Evolutionary conservation across 163 green algal species (phyloP), one percentile per base, ranked within the genome.

Genomic region (Botryococcus braunii): DNA sequence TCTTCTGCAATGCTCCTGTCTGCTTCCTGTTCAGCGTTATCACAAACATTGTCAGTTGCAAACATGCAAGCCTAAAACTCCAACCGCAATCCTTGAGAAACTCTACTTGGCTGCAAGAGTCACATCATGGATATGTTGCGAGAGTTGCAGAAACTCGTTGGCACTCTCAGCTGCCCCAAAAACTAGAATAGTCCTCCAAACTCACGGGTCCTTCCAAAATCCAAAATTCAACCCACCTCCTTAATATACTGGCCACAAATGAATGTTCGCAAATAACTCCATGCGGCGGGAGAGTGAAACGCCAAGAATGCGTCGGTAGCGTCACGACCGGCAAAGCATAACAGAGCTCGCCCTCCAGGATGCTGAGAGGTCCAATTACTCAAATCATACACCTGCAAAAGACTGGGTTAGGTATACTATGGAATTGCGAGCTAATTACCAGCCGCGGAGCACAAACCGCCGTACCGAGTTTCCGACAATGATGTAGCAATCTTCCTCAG

Each of bases 401-500:
- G n/a, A n/a, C n/a, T n/a, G n/a, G n/a, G n/a, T n/a, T n/a, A n/a
- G n/a, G n/a, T n/a, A n/a, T n/a, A n/a, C n/a, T n/a, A n/a, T n/a
- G n/a, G 8, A 64, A 9, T 43, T 21, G 29, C 32, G 8, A 64
- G 56, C 23, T 36, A 40, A 32, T 64, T 9, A 29, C 25, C 23
- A 34, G 13, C 13, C 17, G 43, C 43, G 13, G 13, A 13, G 43
- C 43, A 17, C 17, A 17, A 13, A 52, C 13, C 17, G 43, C 43
- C 43, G 43, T 29, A 65, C 71, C 34, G 65, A 61, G 55, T 76
- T 71, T 27, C 78, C 72, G n/a, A 94, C 71, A 59, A 94, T 84
- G 32, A 96, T 79, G 88, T 88, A 97, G 0, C 87, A 63, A 63
- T 94, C 86, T 9, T 84, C 81, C 8, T 76, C 70, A 0, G 46